Evolutionary conservation across 176 grass and related monocot species (phyloP).

Genomic region (Zoysia japonica): DNA sequence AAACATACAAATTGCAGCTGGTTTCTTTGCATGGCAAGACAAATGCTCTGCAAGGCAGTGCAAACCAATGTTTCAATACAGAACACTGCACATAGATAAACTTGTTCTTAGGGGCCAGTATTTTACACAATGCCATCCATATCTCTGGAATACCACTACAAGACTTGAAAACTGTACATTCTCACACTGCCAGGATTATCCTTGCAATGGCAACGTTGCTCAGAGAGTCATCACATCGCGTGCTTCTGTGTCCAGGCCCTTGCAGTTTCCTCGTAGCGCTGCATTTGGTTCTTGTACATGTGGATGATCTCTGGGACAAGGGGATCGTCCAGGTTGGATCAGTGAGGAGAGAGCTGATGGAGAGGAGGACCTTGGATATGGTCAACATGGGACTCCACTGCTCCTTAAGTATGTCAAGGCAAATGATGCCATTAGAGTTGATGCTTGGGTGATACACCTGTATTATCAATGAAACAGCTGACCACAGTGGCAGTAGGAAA

Average conservation of each 20-base stretch:
- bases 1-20: neutral
- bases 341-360: constrained; percentile 74
- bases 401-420: constrained; percentile 87
- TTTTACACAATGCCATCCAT: neutral
- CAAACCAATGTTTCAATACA: constrained; percentile 21
- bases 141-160: neutral
- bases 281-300: constrained; percentile 57
- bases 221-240: constrained; percentile 37
- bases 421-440: constrained; percentile 81
- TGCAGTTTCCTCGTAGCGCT: constrained; percentile 48
- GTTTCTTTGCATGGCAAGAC: constrained; percentile 18
- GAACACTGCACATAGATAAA: constrained; percentile 38
- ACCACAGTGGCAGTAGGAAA: constrained; percentile 2
- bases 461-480: constrained; percentile 5
- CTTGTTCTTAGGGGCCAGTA: constrained; percentile 17
- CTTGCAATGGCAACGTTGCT: neutral
- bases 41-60: neutral
- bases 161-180: neutral
- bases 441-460: constrained; percentile 85
- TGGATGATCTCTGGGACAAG: constrained; percentile 76
- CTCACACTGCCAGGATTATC: neutral
- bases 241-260: constrained; percentile 59
- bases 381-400: constrained; percentile 79
- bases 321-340: constrained; percentile 71
- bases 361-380: constrained; percentile 80